Percentiles rank a stretch among this genome's conserved stretches.
These are phyloP conservation scores for Tolypocladium amazonense DNA, from an alignment of 2,329 filamentous ascomycete species.

Conservation along the genomic window DNA sequence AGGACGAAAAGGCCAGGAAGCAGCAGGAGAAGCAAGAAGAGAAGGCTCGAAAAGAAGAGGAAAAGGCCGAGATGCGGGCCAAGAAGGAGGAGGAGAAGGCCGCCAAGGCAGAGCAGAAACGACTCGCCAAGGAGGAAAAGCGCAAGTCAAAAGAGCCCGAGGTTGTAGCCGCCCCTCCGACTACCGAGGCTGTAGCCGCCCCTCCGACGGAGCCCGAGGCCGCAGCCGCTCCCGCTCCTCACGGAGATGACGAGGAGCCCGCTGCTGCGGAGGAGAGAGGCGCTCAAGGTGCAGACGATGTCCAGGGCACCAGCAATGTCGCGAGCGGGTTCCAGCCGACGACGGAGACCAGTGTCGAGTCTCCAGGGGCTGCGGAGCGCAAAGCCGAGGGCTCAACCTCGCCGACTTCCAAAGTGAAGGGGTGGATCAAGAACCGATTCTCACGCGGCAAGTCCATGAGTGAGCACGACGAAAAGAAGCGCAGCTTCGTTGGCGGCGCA, in stretches of 20 bases:
- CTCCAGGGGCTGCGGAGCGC: conserved; percentile 4
- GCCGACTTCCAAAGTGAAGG: conserved; percentile 33
- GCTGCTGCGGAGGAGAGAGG: conserved; percentile 6
- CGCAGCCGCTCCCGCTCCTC: conserved; percentile 6
- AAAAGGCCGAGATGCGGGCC: conserved; percentile 20
- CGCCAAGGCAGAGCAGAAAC: conserved; percentile 42
- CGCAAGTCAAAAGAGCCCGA: conserved; percentile 25
- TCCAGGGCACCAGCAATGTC: neutral
- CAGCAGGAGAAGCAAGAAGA: conserved; percentile 32
- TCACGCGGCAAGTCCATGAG: conserved; percentile 29
- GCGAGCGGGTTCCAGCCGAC: neutral
- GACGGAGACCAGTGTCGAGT: neutral
- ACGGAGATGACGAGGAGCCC: conserved; percentile 4
- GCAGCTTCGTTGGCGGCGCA: conserved; percentile 40
- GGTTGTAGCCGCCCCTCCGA: conserved; percentile 8
- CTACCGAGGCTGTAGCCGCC: conserved; percentile 9
- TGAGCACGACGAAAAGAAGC: conserved; percentile 23
- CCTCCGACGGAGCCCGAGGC: conserved; percentile 7
- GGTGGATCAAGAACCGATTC: conserved; percentile 46
- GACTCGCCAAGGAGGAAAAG: conserved; percentile 38
- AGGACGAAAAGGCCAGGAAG: conserved; percentile 19
- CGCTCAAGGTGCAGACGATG: conserved; percentile 2
- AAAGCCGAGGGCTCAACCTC: conserved; percentile 13
- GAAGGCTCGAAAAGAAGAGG: conserved; percentile 13
- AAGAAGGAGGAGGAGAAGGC: conserved; percentile 43